A percentile compares a stretch with the other conserved stretches of the same genome.
Conservation (phyloP, 352 stramenopile species). For the Pilasporangium apinafurcum region DNA sequence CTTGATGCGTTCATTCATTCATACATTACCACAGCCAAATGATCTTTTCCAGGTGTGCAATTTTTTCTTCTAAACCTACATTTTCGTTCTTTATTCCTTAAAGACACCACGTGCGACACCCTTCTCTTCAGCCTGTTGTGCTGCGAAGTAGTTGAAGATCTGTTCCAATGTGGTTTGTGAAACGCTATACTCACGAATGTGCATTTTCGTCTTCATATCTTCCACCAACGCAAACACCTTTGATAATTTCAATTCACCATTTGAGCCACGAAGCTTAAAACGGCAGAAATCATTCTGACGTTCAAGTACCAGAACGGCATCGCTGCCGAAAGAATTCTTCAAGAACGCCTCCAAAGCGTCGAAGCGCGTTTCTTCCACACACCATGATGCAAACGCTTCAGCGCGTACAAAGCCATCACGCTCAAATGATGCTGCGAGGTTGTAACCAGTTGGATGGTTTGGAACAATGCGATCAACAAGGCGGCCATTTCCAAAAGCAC, state of each 20-base stretch:
- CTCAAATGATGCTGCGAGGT: constrained; percentile 40
- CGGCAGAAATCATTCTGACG: constrained; percentile 61
- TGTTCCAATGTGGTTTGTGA: constrained; percentile 89
- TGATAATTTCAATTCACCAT: constrained; percentile 26
- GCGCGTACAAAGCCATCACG: constrained; percentile 38
- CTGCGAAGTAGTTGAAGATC: constrained; percentile 90
- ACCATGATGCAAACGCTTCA: constrained; percentile 55
- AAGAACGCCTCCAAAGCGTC: constrained; percentile 27
- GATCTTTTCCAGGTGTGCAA: too few species aligned
- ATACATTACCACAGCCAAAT: too few species aligned
- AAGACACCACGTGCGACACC: constrained; percentile 47
- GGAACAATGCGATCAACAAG: constrained; percentile 34
- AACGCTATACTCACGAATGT: constrained; percentile 66
- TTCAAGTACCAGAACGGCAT: constrained; percentile 34
- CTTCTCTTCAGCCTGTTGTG: constrained; percentile 66
- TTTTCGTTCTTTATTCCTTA: too few species aligned
- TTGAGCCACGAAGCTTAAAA: constrained; percentile 26
- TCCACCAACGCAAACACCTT: too few species aligned
- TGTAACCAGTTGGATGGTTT: constrained; percentile 62
- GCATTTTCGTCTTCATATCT: neutral
- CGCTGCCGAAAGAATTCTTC: constrained; percentile 22
- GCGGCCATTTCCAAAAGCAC: constrained; percentile 24
- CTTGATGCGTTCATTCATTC: too few species aligned
- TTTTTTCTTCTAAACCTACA: too few species aligned
- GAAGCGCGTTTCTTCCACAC: constrained; percentile 49